Evolutionary conservation across 2,329 filamentous ascomycete species (phyloP).

Genomic region (Aspergillus aculeatinus): DNA sequence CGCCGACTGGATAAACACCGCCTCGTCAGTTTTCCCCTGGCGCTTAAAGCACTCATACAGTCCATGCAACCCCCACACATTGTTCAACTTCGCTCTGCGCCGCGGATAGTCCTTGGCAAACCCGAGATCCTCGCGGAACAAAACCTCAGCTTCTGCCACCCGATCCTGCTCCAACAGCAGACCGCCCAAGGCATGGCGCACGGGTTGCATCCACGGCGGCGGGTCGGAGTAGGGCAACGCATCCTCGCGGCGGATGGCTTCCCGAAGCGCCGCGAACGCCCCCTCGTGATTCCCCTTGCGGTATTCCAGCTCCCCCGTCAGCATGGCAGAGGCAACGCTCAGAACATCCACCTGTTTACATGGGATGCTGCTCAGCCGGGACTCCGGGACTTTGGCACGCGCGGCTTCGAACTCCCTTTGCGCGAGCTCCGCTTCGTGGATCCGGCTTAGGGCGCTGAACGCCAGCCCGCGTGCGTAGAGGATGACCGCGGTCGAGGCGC

Average conservation of each 20-base stretch:
- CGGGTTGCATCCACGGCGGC: slow-evolving; percentile 74
- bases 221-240: slow-evolving; percentile 67
- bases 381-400: slow-evolving; percentile 62
- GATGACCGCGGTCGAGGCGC: slow-evolving; percentile 63
- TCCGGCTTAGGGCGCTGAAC: not conserved
- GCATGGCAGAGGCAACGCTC: slow-evolving; percentile 59
- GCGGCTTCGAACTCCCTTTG: slow-evolving; percentile 44
- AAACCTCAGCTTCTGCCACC: slow-evolving; percentile 52
- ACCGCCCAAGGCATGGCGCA: slow-evolving; percentile 66
- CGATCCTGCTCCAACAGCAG: slow-evolving; percentile 64
- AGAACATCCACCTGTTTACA: slow-evolving; percentile 54
- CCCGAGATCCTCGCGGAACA: slow-evolving; percentile 62
- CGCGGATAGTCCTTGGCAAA: slow-evolving; percentile 55
- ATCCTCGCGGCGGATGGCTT: slow-evolving; percentile 61
- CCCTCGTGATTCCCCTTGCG: slow-evolving; percentile 56
- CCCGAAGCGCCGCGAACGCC: slow-evolving; percentile 59
- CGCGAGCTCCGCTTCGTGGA: not conserved
- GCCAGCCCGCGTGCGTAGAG: slow-evolving; percentile 42
- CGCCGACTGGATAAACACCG: slow-evolving; percentile 45
- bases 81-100: slow-evolving; percentile 62
- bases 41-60: slow-evolving; percentile 65
- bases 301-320: slow-evolving; percentile 71
- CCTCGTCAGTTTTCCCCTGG: slow-evolving; percentile 50
- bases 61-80: slow-evolving; percentile 72
- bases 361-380: slow-evolving; percentile 33